Evolutionary conservation across 495 filamentous ascomycete species (phyloP).

Genomic region (Apiosordaria backusii): DNA sequence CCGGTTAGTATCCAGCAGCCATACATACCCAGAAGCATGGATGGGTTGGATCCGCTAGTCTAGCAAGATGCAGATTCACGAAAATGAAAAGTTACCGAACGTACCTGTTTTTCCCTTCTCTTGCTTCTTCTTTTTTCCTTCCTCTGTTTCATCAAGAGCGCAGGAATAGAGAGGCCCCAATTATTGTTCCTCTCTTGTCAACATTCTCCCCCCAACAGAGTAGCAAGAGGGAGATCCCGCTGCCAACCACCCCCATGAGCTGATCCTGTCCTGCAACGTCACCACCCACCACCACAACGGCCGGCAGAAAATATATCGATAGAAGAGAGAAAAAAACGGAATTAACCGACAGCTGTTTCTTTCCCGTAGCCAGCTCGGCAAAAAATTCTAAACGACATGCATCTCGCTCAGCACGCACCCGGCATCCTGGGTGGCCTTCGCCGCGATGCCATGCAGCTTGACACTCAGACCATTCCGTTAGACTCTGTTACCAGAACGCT

Average conservation of each 20-base stretch:
- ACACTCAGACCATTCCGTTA: slow-evolving; percentile 1
- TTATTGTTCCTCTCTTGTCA: not conserved
- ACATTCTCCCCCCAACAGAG: not conserved
- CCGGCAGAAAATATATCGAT: not conserved
- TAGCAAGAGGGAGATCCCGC: not conserved
- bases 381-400: slow-evolving; percentile 9
- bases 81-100: not conserved
- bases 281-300: slow-evolving; percentile 8
- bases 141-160: slow-evolving; percentile 1
- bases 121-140: not conserved
- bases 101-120: not conserved
- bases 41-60: not conserved
- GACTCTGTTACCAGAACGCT: slow-evolving; percentile 9
- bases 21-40: not conserved
- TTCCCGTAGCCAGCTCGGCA: not conserved
- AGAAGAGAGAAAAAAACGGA: not conserved
- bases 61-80: not conserved
- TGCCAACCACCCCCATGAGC: slow-evolving; percentile 2
- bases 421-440: not conserved
- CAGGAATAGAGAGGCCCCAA: not conserved
- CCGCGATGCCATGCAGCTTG: slow-evolving; percentile 7
- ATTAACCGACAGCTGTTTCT: not conserved
- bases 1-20: not conserved
- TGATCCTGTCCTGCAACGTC: slow-evolving; percentile 12
- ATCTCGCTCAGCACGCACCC: slow-evolving; percentile 19